Percentiles rank a stretch among this genome's conserved stretches.
Evolutionary conservation across 805 yeast species (phyloP).

Genomic region (Candida arabinofermentans): DNA sequence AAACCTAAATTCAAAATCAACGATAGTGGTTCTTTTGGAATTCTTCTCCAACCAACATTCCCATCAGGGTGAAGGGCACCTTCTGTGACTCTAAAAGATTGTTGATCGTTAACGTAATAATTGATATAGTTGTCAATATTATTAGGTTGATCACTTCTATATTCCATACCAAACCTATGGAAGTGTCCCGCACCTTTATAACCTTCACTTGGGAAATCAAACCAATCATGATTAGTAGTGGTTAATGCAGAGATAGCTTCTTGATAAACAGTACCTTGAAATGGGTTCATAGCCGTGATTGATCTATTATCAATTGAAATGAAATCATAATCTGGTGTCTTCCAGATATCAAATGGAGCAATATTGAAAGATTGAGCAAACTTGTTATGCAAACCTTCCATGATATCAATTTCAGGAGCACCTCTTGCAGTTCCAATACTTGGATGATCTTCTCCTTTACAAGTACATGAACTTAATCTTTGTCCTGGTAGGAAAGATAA

Average conservation of each 20-base stretch:
- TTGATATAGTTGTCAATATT: constrained; percentile 31
- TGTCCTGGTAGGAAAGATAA: constrained; percentile 77
- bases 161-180: constrained; percentile 36
- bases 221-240: constrained; percentile 36
- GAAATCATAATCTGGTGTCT: constrained; percentile 37
- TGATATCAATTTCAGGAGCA: constrained; percentile 83
- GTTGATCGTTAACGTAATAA: constrained; percentile 32
- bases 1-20: constrained; percentile 76
- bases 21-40: constrained; percentile 86
- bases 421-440: constrained; percentile 79
- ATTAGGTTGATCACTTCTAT: constrained; percentile 23
- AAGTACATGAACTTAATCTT: constrained; percentile 64
- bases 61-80: constrained; percentile 38
- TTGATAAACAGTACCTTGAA: constrained; percentile 37
- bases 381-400: constrained; percentile 50
- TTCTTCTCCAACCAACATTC: constrained; percentile 64
- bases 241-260: constrained; percentile 38
- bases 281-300: constrained; percentile 34
- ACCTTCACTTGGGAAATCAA: constrained; percentile 16
- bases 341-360: constrained; percentile 44
- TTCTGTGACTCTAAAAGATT: constrained; percentile 30
- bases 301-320: constrained; percentile 27
- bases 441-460: constrained; percentile 75
- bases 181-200: constrained; percentile 15
- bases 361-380: constrained; percentile 37